Base-by-base conservation (phyloP, 768 basidiomycete genomes). In the Amanita inopinata region DNA sequence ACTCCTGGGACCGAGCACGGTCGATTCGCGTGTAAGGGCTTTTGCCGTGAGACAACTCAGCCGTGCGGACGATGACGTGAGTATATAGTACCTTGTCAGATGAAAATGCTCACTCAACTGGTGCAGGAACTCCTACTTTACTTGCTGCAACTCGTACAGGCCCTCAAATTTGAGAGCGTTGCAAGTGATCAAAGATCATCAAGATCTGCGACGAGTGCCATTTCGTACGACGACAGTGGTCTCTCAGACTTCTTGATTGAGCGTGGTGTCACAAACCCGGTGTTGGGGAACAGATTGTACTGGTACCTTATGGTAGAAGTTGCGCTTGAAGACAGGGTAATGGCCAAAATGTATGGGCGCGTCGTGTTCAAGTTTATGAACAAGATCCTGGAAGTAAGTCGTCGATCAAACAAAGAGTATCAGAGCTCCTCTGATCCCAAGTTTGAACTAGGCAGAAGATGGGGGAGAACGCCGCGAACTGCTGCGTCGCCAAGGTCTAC, bases 231-330 rank as follows among this genome's bases (percentile, higher is more conserved):
- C 34, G 92, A 96, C 48, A 91, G 88, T 51, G 92, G 93, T 1
- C 70, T 99, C 6, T 83, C 92, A 1, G 91, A 94, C 51, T 97
- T 98, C 57, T 68, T 99, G 37, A 87, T 98, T 39, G 62, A 75
- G 4, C 75, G 93, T 15, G 89, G 88, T 12, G 88, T 90, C 9
- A 67, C 74, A 49, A 94, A 94, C 53, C 70, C 70, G 2, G 72
- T 94, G 0, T 67, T 99, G 1, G 96, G 93, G 0, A 97, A 97
- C 52, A 73, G 88, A 18, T 68, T 98, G 49, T 86, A 94, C 57
- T 98, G 96, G 96, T 99, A 98, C 53, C 78, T 98, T 43, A 91
- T 92, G 78, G 93, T 98, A 3, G 96, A 98, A 57, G 81, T 91
- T 12, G 87, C 89, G 15, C 63, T 88, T 33, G 88, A 92, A 53